Evolutionary conservation across 75 land plant genomes (phyloP), one percentile per base, ranked within the genome.

Genomic region (Selaginella moellendorffii): DNA sequence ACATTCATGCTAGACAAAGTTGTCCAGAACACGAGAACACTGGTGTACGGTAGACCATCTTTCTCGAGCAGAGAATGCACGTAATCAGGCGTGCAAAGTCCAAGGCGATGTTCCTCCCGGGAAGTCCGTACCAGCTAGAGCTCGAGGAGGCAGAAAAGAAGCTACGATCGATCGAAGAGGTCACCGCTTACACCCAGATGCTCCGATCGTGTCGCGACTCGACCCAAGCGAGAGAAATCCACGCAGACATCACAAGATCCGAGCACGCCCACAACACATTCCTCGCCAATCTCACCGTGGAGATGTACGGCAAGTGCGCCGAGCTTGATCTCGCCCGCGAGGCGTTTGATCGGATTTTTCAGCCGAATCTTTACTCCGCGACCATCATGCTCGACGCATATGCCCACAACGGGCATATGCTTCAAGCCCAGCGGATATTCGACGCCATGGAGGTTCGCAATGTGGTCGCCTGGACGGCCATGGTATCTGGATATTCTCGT

Each of bases 371-470:
- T n/a, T 56, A 8, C 24, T 56, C 59, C 8, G 19, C 17, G n/a
- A 56, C 59, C 23, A 56, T 56, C 21, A 56, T 56, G 59, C 8
- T 56, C 5, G 59, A 56, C n/a, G 59, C 59, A 19, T 56, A 56
- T 56, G 59, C 59, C 24, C 59, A 56, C 8, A 56, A 56, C 24
- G 59, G 59, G n/a, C 21, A 56, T 56, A 56, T 56, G 24, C 8
- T 8, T 5, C 17, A 56, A 25, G 59, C 24, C 59, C 8, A 21
- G 59, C 5, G 9, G 59, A 56, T 56, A 5, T 56, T 56, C 23
- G 24, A 56, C 19, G n/a, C 21, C 5, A 56, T 56, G 59, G 17
- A 56, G 5, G 59, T 21, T 21, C 59, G 25, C n/a, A 56, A 56
- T 56, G 59, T 56, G 2, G 59, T 56, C 9, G 19, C 59, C 8